These are phyloP conservation scores for Tricharina praecox DNA, from an alignment of 495 filamentous ascomycete species.

Conservation along the genomic window DNA sequence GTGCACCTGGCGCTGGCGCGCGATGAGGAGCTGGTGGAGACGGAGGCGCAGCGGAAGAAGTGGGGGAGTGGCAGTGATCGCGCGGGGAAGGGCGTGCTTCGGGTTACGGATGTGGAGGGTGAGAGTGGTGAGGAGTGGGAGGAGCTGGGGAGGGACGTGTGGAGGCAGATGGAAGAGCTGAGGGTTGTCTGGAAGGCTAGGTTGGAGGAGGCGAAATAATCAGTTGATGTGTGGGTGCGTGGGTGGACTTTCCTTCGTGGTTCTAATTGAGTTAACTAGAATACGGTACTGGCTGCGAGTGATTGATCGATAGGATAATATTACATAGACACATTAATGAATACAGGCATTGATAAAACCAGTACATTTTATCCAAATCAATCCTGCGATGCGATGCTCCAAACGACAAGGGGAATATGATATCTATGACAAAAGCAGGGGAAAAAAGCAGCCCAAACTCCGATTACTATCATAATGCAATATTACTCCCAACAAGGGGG, in stretches of 20 bases:
- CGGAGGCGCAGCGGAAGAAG: constrained; percentile 51
- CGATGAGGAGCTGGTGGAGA: constrained; percentile 46
- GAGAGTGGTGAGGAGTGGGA: constrained; percentile 59
- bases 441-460: background rate
- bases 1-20: constrained; percentile 62
- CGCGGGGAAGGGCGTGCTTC: constrained; percentile 41
- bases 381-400: too few relatives aligned
- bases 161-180: constrained; percentile 73
- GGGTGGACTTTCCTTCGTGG: too few relatives aligned
- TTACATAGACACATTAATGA: too few relatives aligned
- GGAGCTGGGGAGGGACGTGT: constrained; percentile 50
- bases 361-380: too few relatives aligned
- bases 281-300: too few relatives aligned
- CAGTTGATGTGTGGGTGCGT: too few relatives aligned
- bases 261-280: too few relatives aligned
- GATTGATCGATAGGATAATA: too few relatives aligned
- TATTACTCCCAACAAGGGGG: too few relatives aligned
- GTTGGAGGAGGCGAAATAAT: too few relatives aligned
- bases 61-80: constrained; percentile 61
- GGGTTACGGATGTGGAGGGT: constrained; percentile 61
- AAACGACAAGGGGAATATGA: too few relatives aligned
- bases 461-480: background rate
- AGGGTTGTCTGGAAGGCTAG: constrained; percentile 58
- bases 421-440: background rate
- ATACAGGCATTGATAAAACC: too few relatives aligned